Percentiles rank a stretch among this genome's conserved stretches.
phyloP scores from a whole-genome alignment of 2,329 filamentous ascomycete genomes.

The Cercospora sp. region DNA sequence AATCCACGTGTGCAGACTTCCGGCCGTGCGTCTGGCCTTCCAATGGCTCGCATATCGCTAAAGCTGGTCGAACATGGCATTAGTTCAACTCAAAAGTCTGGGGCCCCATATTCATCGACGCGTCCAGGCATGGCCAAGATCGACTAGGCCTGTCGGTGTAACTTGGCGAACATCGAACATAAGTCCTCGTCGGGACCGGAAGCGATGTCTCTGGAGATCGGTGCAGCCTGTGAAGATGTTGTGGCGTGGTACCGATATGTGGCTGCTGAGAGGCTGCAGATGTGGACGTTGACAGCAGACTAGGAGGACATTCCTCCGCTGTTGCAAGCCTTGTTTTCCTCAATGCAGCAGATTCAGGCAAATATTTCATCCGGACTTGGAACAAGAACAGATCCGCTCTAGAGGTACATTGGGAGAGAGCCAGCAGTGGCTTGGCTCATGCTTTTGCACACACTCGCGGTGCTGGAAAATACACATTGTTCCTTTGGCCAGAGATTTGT shows the following conservation, averaged over 20 bases:
- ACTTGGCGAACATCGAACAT: slow-evolving; percentile 3
- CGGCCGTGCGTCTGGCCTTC: not conserved
- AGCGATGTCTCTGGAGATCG: not conserved
- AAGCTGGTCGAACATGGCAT: not conserved
- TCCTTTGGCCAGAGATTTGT: not conserved
- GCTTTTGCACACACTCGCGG: not conserved
- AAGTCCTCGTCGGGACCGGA: not conserved
- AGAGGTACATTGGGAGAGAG: not conserved
- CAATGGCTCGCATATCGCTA: slow-evolving; percentile 1
- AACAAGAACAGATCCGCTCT: not conserved
- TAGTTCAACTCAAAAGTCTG: slow-evolving; percentile 2
- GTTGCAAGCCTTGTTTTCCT: not conserved
- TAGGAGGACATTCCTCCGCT: not conserved
- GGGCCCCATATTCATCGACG: slow-evolving; percentile 7
- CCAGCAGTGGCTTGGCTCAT: not conserved
- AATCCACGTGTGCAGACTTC: not conserved
- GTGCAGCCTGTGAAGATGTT: not conserved
- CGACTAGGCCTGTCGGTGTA: not conserved
- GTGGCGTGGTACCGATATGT: slow-evolving; percentile 1
- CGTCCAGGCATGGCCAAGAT: slow-evolving; percentile 6
- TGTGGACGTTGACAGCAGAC: not conserved
- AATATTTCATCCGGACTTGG: not conserved
- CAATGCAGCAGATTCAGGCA: not conserved
- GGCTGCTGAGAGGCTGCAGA: not conserved
- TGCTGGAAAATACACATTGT: too few species aligned